Evolutionary conservation across 768 basidiomycete species (phyloP).

Genomic region (Boletus subcaerulescens): DNA sequence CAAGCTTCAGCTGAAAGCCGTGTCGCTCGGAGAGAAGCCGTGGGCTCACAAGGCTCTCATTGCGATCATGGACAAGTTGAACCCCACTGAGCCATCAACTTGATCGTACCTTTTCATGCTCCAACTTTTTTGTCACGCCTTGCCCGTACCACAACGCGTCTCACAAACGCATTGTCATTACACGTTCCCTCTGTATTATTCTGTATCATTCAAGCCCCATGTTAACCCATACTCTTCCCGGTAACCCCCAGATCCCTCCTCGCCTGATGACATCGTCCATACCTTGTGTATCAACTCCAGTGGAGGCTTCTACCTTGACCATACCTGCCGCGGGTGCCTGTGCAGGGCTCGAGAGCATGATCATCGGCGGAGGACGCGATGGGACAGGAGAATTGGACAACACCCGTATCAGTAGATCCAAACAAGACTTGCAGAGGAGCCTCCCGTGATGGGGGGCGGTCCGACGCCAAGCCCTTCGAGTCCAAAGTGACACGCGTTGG

Average conservation of each 20-base stretch:
- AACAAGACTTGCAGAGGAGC: slow-evolving; percentile 29
- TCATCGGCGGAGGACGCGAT: slow-evolving; percentile 44
- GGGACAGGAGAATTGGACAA: slow-evolving; percentile 34
- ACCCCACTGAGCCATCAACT: slow-evolving; percentile 1
- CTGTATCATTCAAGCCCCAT: slow-evolving; percentile 14
- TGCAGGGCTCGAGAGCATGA: slow-evolving; percentile 67
- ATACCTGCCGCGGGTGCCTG: slow-evolving; percentile 61
- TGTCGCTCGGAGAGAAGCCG: slow-evolving; percentile 26
- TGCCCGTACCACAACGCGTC: neutral
- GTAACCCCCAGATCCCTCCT: slow-evolving; percentile 65
- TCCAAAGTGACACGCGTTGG: slow-evolving; percentile 25
- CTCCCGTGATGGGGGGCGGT: slow-evolving; percentile 20
- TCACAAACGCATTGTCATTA: neutral
- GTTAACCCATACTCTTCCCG: slow-evolving; percentile 58
- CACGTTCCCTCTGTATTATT: neutral
- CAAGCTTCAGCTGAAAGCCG: slow-evolving; percentile 21
- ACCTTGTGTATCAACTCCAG: slow-evolving; percentile 48
- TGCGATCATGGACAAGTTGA: slow-evolving; percentile 25
- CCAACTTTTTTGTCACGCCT: neutral
- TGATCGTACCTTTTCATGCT: neutral
- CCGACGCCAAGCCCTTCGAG: slow-evolving; percentile 27
- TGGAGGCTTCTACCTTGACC: slow-evolving; percentile 34
- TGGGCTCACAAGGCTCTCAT: slow-evolving; percentile 21
- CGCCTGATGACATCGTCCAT: slow-evolving; percentile 72
- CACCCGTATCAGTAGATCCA: slow-evolving; percentile 27